A percentile compares a stretch with the other conserved stretches of the same genome.
These are phyloP conservation scores for Gracilaria gracilis DNA, from an alignment of 23 red algal genomes.

Conservation along the genomic window DNA sequence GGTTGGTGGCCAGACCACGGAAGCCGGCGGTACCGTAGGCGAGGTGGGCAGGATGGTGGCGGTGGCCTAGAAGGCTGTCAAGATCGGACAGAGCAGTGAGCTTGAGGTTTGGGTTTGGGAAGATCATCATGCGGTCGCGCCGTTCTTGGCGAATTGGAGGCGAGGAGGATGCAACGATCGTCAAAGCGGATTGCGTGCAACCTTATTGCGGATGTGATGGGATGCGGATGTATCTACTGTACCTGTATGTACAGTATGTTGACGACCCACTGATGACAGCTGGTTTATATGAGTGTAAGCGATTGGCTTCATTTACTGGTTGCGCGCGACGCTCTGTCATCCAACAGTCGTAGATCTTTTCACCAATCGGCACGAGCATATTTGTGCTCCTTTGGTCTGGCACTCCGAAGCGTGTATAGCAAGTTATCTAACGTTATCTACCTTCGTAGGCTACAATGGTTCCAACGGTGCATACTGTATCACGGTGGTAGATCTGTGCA, in stretches of 20 bases:
- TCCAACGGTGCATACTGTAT: no score
- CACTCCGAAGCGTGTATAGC: no score
- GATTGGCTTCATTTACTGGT: neutral
- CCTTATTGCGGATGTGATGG: neutral
- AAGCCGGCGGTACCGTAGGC: constrained; percentile 93
- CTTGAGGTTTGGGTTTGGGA: neutral
- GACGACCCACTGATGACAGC: no score
- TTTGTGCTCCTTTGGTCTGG: neutral
- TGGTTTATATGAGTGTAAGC: neutral
- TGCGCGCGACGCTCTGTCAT: neutral
- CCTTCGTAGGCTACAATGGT: no score
- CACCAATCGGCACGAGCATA: neutral
- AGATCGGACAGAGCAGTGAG: constrained; percentile 29
- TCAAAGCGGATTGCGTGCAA: no score
- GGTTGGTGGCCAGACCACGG: constrained; percentile 61
- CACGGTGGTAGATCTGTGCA: no score
- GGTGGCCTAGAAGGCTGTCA: constrained; percentile 48
- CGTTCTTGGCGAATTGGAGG: neutral
- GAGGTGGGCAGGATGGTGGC: constrained; percentile 48
- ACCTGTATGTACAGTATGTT: no score
- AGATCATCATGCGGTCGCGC: neutral
- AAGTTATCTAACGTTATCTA: no score
- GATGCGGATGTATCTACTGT: no score
- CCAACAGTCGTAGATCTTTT: constrained; percentile 1
- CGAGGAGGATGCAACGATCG: neutral